Evolutionary conservation across 805 yeast genomes (phyloP).

Genomic region (Zygoascus bituminiphila): DNA sequence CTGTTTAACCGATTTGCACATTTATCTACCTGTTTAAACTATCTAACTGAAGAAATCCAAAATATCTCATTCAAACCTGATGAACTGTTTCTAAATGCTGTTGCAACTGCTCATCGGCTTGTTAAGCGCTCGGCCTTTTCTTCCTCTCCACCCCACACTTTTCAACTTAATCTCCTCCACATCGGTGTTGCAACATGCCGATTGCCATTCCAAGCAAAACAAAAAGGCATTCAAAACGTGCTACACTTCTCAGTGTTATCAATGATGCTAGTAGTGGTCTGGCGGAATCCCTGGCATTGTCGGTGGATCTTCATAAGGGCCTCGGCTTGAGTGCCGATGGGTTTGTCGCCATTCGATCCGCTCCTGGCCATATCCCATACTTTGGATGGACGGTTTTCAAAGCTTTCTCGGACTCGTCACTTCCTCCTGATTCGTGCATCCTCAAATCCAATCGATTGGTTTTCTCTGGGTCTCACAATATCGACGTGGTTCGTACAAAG

Average conservation of each 20-base stretch:
- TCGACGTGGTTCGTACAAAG: slow-evolving; percentile 10
- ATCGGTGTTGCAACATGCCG: not conserved
- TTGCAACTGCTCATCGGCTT: slow-evolving; percentile 2
- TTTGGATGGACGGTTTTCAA: slow-evolving; percentile 12
- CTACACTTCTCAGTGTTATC: not conserved
- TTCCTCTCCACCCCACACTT: not conserved
- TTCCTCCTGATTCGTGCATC: slow-evolving; percentile 10
- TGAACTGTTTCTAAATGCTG: no score
- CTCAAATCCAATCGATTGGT: slow-evolving; percentile 2
- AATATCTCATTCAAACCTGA: no score
- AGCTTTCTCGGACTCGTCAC: slow-evolving; percentile 7
- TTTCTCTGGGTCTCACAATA: slow-evolving; percentile 8
- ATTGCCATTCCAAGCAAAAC: slow-evolving; percentile 1
- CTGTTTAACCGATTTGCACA: no score
- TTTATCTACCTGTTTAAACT: no score
- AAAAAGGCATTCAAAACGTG: not conserved
- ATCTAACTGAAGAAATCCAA: no score
- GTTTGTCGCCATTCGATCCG: not conserved
- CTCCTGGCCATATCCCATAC: slow-evolving; percentile 1
- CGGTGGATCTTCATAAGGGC: not conserved
- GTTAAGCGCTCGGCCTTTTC: not conserved
- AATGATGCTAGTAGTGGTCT: not conserved
- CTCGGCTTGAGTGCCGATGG: not conserved
- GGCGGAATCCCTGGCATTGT: not conserved
- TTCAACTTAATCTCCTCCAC: not conserved